A percentile compares a stretch with the other conserved stretches of the same genome.
These are phyloP conservation scores for Botryobasidium botryosum DNA, from an alignment of 768 basidiomycete genomes.

Conservation along the genomic window DNA sequence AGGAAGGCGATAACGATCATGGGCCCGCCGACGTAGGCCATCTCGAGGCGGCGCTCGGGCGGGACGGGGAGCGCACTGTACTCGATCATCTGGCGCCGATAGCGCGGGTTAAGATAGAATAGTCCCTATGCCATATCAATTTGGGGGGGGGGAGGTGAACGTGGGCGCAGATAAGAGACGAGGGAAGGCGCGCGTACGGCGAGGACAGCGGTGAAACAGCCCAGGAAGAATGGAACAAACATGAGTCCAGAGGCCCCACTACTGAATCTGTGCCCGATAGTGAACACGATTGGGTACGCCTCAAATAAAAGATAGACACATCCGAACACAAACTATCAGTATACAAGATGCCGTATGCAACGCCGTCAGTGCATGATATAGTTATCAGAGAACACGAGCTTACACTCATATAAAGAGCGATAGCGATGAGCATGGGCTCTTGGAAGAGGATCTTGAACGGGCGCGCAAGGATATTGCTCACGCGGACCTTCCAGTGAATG, in stretches of 20 bases:
- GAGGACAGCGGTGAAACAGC: neutral
- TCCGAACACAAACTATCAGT: slow-evolving; percentile 11
- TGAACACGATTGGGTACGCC: slow-evolving; percentile 20
- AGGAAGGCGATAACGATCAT: slow-evolving; percentile 22
- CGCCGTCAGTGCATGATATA: neutral
- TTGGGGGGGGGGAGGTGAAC: neutral
- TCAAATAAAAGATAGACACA: slow-evolving; percentile 20
- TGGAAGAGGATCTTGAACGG: slow-evolving; percentile 10
- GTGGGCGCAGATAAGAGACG: neutral
- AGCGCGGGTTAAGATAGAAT: slow-evolving; percentile 21
- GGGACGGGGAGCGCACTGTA: slow-evolving; percentile 16
- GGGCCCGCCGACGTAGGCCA: slow-evolving; percentile 20
- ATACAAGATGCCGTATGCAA: slow-evolving; percentile 3
- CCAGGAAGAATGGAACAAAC: slow-evolving; percentile 17
- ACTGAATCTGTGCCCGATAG: slow-evolving; percentile 17
- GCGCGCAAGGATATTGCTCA: slow-evolving; percentile 4
- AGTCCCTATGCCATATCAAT: slow-evolving; percentile 16
- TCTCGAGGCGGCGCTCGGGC: slow-evolving; percentile 21
- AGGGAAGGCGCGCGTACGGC: neutral
- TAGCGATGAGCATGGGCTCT: slow-evolving; percentile 12
- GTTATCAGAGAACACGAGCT: neutral
- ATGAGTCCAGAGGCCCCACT: slow-evolving; percentile 16
- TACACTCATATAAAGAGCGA: slow-evolving; percentile 11
- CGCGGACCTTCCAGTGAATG: slow-evolving; percentile 1
- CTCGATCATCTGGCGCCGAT: slow-evolving; percentile 15